phyloP scores from a whole-genome alignment of 1,284 basidiomycete genomes.

The Apiotrichum sp. region DNA sequence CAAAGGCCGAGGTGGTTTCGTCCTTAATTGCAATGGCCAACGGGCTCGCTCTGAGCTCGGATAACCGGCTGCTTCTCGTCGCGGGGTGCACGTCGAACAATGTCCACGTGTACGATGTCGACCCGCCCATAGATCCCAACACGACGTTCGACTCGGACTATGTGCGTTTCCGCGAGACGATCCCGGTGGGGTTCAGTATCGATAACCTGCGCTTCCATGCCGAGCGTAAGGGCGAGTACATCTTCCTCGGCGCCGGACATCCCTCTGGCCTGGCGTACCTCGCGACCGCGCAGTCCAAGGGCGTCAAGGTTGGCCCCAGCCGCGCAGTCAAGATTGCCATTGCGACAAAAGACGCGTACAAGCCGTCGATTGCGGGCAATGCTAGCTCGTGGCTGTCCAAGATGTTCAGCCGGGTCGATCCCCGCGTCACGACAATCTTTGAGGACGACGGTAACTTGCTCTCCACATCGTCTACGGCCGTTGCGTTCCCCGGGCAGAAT shows the following conservation, averaged over 20 bases:
- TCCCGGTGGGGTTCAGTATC: constrained; percentile 7
- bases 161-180: constrained; percentile 5
- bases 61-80: constrained; percentile 5
- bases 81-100: background rate
- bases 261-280: background rate
- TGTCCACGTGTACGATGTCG: constrained; percentile 12
- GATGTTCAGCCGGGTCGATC: constrained; percentile 5
- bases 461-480: constrained; percentile 3
- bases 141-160: background rate
- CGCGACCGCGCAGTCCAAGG: background rate
- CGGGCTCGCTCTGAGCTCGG: background rate
- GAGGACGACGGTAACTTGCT: constrained; percentile 5
- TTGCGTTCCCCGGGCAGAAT: background rate
- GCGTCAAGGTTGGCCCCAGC: background rate
- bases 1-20: background rate
- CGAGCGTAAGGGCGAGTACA: background rate
- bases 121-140: background rate
- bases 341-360: background rate
- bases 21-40: background rate
- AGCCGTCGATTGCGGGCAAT: background rate
- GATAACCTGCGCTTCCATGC: constrained; percentile 7
- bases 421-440: constrained; percentile 4
- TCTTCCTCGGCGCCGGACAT: constrained; percentile 10
- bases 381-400: background rate
- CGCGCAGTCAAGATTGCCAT: constrained; percentile 5